Evolutionary conservation across 2,329 filamentous ascomycete species (phyloP).

Genomic region (Ceratocystis destructans): DNA sequence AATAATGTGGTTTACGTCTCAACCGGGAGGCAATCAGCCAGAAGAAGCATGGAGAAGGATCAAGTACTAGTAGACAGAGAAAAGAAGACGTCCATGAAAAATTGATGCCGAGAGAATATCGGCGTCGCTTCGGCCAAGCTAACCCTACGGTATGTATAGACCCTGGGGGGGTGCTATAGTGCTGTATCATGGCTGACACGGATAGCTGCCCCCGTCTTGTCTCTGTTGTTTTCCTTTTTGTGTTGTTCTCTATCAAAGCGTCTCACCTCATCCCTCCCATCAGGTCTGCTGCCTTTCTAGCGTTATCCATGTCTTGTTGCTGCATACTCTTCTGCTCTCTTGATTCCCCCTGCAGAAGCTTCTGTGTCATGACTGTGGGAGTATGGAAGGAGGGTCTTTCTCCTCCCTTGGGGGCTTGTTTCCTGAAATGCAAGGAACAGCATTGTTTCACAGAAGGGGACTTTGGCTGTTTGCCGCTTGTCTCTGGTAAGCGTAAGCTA

Average conservation of each 20-base stretch:
- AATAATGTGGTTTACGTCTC: not conserved
- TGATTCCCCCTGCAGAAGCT: not conserved
- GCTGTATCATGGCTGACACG: not conserved
- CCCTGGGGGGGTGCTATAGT: not conserved
- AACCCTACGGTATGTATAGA: not conserved
- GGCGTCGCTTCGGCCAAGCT: not conserved
- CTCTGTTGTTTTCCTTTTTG: not conserved
- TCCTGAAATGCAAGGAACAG: not conserved
- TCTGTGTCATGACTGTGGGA: not conserved
- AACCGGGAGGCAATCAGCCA: not conserved
- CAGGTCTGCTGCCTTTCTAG: not conserved
- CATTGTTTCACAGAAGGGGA: constrained; percentile 1
- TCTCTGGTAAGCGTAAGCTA: not conserved
- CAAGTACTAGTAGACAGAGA: not conserved
- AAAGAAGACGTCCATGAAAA: not conserved
- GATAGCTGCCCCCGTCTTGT: not conserved
- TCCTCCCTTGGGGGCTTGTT: not conserved
- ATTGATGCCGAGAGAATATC: not conserved
- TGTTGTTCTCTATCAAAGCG: not conserved
- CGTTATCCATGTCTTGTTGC: not conserved
- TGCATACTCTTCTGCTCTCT: not conserved
- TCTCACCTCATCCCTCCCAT: not conserved
- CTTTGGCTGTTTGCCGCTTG: not conserved
- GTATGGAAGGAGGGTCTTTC: not conserved
- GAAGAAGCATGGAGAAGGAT: not conserved